phyloP scores from a whole-genome alignment of 495 filamentous ascomycete genomes.

The Neurospora terricola region DNA sequence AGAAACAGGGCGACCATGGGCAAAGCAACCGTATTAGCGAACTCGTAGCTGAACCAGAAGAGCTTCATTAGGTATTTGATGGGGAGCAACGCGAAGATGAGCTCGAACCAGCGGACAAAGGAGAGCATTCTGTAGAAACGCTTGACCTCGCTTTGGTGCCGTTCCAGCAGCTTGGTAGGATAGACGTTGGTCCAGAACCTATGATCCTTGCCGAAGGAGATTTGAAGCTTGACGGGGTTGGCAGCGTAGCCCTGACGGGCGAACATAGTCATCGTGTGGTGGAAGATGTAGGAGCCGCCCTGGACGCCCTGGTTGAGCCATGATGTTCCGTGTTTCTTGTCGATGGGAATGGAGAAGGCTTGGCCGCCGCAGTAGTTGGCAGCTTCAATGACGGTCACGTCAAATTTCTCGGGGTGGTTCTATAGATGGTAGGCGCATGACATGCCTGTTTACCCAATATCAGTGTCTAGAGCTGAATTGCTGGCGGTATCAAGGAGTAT shows the following conservation, averaged over 20 bases:
- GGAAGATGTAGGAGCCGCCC: constrained; percentile 69
- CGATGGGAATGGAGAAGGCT: constrained; percentile 65
- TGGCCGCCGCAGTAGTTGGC: constrained; percentile 66
- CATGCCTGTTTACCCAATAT: constrained; percentile 26
- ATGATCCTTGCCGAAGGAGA: constrained; percentile 70
- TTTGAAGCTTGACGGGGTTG: constrained; percentile 64
- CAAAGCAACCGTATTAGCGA: constrained; percentile 57
- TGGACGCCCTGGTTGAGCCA: constrained; percentile 86
- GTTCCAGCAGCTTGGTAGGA: constrained; percentile 55
- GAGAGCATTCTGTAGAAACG: constrained; percentile 56
- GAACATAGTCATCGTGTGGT: constrained; percentile 76
- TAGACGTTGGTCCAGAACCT: constrained; percentile 78
- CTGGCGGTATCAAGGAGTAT: background rate
- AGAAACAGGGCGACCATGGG: constrained; percentile 74
- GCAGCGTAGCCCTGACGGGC: constrained; percentile 55
- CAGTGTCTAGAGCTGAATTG: background rate
- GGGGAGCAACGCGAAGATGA: constrained; percentile 63
- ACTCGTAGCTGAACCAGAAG: constrained; percentile 65
- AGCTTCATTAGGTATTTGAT: constrained; percentile 59
- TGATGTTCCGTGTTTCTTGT: constrained; percentile 56
- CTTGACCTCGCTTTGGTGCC: constrained; percentile 53
- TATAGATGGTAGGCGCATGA: constrained; percentile 67
- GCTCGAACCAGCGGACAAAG: constrained; percentile 58
- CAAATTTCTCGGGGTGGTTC: constrained; percentile 62
- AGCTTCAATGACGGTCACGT: constrained; percentile 64